Evolutionary conservation across 73 alveolate genomes (phyloP).

Genomic region (Paramecium primaurelia): DNA sequence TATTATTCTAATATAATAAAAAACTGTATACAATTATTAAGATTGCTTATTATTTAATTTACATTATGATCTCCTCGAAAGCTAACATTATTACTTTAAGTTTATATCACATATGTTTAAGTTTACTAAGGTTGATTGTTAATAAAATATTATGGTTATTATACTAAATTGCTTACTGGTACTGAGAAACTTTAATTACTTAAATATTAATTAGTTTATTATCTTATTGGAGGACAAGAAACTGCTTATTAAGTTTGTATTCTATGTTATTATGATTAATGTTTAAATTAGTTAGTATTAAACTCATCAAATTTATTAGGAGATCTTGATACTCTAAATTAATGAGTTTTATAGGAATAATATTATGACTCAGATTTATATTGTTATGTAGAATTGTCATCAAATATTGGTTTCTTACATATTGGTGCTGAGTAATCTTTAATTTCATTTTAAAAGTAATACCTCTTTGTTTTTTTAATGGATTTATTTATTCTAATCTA

Average conservation of each 20-base stretch:
- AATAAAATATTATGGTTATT: background rate
- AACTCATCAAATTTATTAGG: background rate
- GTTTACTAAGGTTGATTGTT: background rate
- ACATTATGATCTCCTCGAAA: background rate
- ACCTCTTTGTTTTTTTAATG: background rate
- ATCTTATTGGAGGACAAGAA: background rate
- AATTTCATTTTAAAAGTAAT: background rate
- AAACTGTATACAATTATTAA: background rate
- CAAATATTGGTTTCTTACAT: background rate
- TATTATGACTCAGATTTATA: background rate
- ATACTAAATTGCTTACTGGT: background rate
- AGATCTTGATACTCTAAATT: background rate
- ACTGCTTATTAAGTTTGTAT: background rate
- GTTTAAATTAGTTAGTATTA: background rate
- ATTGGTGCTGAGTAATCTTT: background rate
- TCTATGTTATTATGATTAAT: background rate
- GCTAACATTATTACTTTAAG: background rate
- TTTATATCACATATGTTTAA: background rate
- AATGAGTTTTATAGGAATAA: background rate
- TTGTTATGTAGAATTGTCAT: background rate
- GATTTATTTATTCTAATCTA: background rate
- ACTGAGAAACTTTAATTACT: conserved; percentile 2
- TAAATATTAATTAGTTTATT: background rate
- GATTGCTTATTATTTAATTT: background rate
- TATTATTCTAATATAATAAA: background rate